phyloP scores from a whole-genome alignment of 352 stramenopile species.

The Phytophthora meadii region DNA sequence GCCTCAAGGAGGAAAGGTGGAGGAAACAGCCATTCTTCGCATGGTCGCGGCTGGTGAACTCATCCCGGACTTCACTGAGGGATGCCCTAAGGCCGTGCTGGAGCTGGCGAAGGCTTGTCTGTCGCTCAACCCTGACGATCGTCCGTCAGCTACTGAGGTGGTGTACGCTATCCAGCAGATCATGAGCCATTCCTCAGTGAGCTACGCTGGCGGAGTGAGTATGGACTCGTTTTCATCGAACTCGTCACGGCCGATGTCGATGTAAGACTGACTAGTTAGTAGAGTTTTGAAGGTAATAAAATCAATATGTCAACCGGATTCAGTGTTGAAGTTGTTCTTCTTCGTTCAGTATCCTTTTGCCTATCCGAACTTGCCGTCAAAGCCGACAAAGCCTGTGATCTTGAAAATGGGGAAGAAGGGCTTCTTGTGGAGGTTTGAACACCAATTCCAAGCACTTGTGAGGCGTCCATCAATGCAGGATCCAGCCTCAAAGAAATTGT shows the following conservation, averaged over 20 bases:
- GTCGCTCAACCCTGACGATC: conserved; percentile 59
- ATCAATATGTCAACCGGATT: conserved; percentile 15
- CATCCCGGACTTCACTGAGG: conserved; percentile 59
- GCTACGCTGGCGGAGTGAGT: conserved; percentile 11
- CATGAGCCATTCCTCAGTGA: conserved; percentile 31
- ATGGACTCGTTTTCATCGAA: conserved; percentile 34
- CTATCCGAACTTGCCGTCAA: conserved; percentile 96
- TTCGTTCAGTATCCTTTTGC: conserved; percentile 1
- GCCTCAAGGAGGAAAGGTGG: conserved; percentile 46
- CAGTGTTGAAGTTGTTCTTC: conserved; percentile 14
- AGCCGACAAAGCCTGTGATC: conserved; percentile 95
- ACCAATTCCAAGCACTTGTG: conserved; percentile 98
- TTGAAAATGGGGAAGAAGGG: conserved; percentile 97
- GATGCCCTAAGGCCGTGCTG: conserved; percentile 52
- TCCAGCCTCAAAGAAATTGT: conserved; percentile 96
- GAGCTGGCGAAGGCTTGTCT: conserved; percentile 61
- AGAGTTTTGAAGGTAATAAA: conserved; percentile 29
- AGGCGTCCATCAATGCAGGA: conserved; percentile 97
- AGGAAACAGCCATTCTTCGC: conserved; percentile 66
- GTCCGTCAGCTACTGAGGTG: conserved; percentile 63
- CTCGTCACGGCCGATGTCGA: conserved; percentile 26
- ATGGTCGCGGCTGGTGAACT: conserved; percentile 69
- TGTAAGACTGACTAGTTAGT: conserved; percentile 18
- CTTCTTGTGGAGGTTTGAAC: conserved; percentile 94
- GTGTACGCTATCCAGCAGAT: conserved; percentile 69